Evolutionary conservation across 2,329 filamentous ascomycete species (phyloP), one percentile per base, ranked within the genome.

Genomic region (Xenosphaeropsis pyriputrescens): DNA sequence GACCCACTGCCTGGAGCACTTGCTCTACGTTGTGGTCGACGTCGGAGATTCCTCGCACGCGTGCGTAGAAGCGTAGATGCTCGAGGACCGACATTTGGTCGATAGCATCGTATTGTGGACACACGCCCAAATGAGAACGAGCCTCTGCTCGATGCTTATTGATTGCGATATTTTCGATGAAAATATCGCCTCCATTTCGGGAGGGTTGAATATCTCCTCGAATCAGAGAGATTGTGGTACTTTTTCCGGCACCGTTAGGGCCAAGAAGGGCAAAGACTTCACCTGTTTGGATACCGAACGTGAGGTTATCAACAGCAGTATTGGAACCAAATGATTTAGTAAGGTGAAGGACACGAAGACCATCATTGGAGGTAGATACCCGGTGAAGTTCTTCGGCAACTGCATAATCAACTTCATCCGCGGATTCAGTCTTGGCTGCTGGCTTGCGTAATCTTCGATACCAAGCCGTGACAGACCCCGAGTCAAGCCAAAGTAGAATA

Each of bases 221-320:
- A 46, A 96, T 85, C 32, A 94, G 65, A 2, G 79, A 85, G 48
- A 95, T 93, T 0, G 82, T 93, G 0, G 86, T 93, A 0, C 79
- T 85, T 51, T 95, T 95, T 40, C 88, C 88, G 1, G 88, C 89
- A 17, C 88, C 86, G 52, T 94, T 94, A 13, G 88, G 86, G 0
- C 88, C 88, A 1, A 96, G 70, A 0, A 95, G 68, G 0, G 86
- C 86, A 58, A 93, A 94, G 1, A 93, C 82, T 54, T 94, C 81
- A 36, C 83, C 80, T 35, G 73, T 75, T 13, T 72, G 71, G 22
- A 95, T 79, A 14, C 80, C 79, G 50, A 95, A 94, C 0, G 80
- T 84, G 32, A 93, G 73, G 49, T 94, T 83, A 48, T 93, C 79
- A n/a, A 95, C 85, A 3, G 85, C 88, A 1, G 77, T 75, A 47